Evolutionary conservation across 148 eudicot genomes (phyloP).

Genomic region (Amaranthus cruentus): DNA sequence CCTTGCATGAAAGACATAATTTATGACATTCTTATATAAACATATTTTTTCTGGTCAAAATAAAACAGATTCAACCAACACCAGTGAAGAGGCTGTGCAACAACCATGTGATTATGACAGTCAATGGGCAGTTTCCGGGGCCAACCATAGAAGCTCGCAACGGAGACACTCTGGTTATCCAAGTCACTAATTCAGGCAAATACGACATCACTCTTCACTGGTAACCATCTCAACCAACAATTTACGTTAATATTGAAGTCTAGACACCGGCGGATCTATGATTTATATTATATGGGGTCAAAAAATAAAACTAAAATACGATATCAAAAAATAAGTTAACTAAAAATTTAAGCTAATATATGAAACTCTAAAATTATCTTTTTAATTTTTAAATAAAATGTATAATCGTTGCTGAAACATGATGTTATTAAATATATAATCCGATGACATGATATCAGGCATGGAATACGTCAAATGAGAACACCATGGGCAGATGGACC

Average conservation of each 20-base stretch:
- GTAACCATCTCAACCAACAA: constrained; percentile 26
- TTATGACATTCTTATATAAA: neutral
- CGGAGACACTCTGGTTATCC: constrained; percentile 68
- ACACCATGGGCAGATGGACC: constrained; percentile 98
- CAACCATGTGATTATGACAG: constrained; percentile 54
- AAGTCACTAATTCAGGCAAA: constrained; percentile 56
- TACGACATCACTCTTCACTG: constrained; percentile 81
- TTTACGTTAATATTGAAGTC: too few relatives aligned
- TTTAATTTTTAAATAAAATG: too few relatives aligned
- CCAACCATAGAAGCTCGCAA: constrained; percentile 62
- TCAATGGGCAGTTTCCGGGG: constrained; percentile 89
- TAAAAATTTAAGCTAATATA: too few relatives aligned
- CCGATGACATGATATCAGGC: constrained; percentile 37
- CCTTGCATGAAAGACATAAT: constrained; percentile 3
- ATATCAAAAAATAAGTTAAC: too few relatives aligned
- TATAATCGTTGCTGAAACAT: too few relatives aligned
- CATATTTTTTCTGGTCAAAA: neutral
- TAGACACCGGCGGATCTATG: too few relatives aligned
- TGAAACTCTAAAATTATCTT: too few relatives aligned
- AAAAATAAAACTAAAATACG: too few relatives aligned
- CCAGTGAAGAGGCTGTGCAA: constrained; percentile 70
- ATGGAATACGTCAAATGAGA: constrained; percentile 78
- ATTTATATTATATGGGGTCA: too few relatives aligned
- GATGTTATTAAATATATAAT: neutral
- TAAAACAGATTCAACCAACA: constrained; percentile 58